These are phyloP conservation scores for Komagataella ulmi DNA, from an alignment of 805 yeast species.

Conservation along the genomic window DNA sequence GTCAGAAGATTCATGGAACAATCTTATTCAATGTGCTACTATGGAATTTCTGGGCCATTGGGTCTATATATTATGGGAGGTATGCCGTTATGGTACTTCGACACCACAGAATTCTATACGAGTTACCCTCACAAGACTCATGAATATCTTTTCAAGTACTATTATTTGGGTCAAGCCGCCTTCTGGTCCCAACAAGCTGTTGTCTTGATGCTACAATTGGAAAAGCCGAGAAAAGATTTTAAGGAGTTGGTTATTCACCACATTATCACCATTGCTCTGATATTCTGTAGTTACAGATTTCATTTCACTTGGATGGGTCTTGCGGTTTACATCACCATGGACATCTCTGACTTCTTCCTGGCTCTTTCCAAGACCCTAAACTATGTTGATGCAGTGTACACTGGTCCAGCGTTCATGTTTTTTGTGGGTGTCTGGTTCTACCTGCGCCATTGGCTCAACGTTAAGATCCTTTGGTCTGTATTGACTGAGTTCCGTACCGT, in stretches of 20 bases:
- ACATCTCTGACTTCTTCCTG: constrained; percentile 80
- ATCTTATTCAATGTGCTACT: constrained; percentile 72
- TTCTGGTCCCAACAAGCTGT: constrained; percentile 96
- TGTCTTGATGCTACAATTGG: constrained; percentile 70
- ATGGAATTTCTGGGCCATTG: constrained; percentile 66
- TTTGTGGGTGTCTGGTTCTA: constrained; percentile 76
- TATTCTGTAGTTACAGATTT: constrained; percentile 80
- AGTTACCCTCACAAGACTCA: constrained; percentile 76
- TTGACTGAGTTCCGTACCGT: constrained; percentile 77
- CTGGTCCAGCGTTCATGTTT: constrained; percentile 51
- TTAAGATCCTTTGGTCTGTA: constrained; percentile 72
- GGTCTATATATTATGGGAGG: constrained; percentile 83
- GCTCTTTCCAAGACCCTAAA: constrained; percentile 78
- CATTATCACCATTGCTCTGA: constrained; percentile 76
- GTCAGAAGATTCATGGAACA: constrained; percentile 85
- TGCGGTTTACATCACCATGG: constrained; percentile 89
- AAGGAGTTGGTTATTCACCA: constrained; percentile 88
- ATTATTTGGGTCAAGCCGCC: constrained; percentile 86
- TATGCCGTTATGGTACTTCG: constrained; percentile 81
- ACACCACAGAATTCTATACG: constrained; percentile 69
- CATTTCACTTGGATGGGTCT: constrained; percentile 96
- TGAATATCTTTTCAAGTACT: constrained; percentile 57
- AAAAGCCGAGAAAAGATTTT: constrained; percentile 91
- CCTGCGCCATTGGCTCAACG: constrained; percentile 75
- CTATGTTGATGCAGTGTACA: constrained; percentile 57